Evolutionary conservation across 2,329 filamentous ascomycete species (phyloP), one percentile per base, ranked within the genome.

Genomic region (Monosporascus sp.): DNA sequence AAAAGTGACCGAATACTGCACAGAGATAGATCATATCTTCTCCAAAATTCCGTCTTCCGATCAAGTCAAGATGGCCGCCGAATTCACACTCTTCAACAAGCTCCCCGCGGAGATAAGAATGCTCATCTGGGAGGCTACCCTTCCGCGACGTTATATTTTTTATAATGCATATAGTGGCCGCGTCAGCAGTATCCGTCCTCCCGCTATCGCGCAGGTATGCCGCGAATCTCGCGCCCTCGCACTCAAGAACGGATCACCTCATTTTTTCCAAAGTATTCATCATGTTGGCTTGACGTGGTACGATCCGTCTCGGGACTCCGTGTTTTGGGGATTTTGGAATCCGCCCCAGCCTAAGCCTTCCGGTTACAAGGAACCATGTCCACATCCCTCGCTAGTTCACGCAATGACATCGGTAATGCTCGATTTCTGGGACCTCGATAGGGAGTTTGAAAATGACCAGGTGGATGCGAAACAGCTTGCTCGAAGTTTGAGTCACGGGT

Each of bases 51-150:
- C 27, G 27, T 11, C 27, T 11, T 31, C 27, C 27, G 11, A 31
- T 11, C 9, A 31, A 31, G 27, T 9, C 27, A 31, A 11, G 27
- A 11, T 31, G 27, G 9, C 27, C 27, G 9, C 9, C 27, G 3
- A 31, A 31, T 54, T 54, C 20, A 41, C 47, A 18, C 41, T 31
- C 7, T 54, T 54, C 37, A 7, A 18, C 7, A 20, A 27, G 1
- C 50, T 54, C 8, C 50, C 27, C 1, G 9, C 3, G 5, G 53
- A 54, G 27, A 2, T 54, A 17, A 34, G 38, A 42, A 6, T n/a
- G 20, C 38, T 45, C 22, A 18, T 56, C 11, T 56, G 49, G 54
- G 47, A 51, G 34, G 27, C 37, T 15, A 27, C 49, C 17, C 15
- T 54, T 24, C 49, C 47, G 20, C 46, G 45, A 24, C 50, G 38